Percentiles rank a stretch among this genome's conserved stretches.
phyloP scores from a whole-genome alignment of 1,284 basidiomycete species.

The Microbotryomycetes sp. region DNA sequence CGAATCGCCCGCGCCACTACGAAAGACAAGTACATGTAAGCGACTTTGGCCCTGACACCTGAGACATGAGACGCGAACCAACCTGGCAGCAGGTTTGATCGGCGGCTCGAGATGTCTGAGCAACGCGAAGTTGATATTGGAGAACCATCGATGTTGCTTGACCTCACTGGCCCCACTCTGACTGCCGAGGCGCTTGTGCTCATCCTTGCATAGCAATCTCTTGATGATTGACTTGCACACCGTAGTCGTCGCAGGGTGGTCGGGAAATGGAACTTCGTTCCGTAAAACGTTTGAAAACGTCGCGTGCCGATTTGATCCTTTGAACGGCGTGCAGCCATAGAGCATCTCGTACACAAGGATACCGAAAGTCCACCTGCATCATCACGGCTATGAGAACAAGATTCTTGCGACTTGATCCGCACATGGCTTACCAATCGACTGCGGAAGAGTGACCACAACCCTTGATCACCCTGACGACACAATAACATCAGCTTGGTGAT shows the following conservation, averaged over 20 bases:
- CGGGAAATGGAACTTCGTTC: slow-evolving; percentile 79
- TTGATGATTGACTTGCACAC: slow-evolving; percentile 79
- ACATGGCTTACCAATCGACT: slow-evolving; percentile 78
- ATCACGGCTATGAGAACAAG: neutral
- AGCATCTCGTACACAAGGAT: slow-evolving; percentile 99
- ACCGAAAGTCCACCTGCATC: slow-evolving; percentile 65
- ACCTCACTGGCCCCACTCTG: slow-evolving; percentile 94
- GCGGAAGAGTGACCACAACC: slow-evolving; percentile 95
- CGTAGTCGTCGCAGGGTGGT: slow-evolving; percentile 73
- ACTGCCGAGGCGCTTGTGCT: slow-evolving; percentile 79
- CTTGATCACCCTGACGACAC: slow-evolving; percentile 97
- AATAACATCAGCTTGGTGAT: slow-evolving; percentile 51
- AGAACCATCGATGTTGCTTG: slow-evolving; percentile 98
- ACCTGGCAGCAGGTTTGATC: slow-evolving; percentile 46
- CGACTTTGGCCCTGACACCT: neutral
- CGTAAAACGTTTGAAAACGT: slow-evolving; percentile 95
- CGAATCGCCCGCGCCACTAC: slow-evolving; percentile 33
- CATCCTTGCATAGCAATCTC: slow-evolving; percentile 88
- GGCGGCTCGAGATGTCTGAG: slow-evolving; percentile 88
- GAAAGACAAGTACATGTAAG: neutral
- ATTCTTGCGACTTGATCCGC: neutral
- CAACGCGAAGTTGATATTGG: slow-evolving; percentile 91
- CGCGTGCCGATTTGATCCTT: slow-evolving; percentile 85
- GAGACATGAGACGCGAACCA: neutral
- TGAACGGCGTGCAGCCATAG: slow-evolving; percentile 73